Conservation (phyloP, 2,329 filamentous ascomycete species). For the Scortechinia acanthostroma region DNA sequence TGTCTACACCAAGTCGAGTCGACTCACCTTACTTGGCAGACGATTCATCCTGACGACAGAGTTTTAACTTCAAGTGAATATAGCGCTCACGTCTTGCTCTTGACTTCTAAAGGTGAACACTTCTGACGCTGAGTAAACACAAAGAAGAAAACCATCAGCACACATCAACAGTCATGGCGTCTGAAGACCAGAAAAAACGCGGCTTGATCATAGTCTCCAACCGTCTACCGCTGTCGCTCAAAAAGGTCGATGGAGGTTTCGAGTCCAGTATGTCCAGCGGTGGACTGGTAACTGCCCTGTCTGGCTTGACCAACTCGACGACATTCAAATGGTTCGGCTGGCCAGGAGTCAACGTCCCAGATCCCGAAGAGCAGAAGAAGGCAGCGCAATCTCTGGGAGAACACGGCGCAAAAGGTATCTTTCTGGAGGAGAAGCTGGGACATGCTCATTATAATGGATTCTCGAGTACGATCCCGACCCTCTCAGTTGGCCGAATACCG, state of each 20-base stretch:
- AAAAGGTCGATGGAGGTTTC: not conserved
- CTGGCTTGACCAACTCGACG: not conserved
- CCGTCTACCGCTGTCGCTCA: not conserved
- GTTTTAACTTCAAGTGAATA: too few species aligned
- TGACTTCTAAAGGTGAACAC: too few species aligned
- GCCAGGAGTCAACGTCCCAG: not conserved
- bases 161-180: too few species aligned
- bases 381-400: not conserved
- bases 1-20: too few species aligned
- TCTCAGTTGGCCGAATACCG: not conserved
- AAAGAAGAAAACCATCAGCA: too few species aligned
- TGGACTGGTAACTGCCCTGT: not conserved
- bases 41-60: too few species aligned
- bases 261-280: not conserved
- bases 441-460: not conserved
- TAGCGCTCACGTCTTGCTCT: too few species aligned
- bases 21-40: too few species aligned
- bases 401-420: not conserved
- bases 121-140: too few species aligned
- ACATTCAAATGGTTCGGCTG: not conserved
- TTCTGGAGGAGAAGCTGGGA: not conserved
- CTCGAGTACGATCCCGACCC: not conserved
- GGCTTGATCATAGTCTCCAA: not conserved
- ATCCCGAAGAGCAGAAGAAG: not conserved
- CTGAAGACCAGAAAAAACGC: too few species aligned